Percentiles rank a stretch among this genome's conserved stretches.
phyloP scores from a whole-genome alignment of 2,329 filamentous ascomycete genomes.

The Cytospora mali region DNA sequence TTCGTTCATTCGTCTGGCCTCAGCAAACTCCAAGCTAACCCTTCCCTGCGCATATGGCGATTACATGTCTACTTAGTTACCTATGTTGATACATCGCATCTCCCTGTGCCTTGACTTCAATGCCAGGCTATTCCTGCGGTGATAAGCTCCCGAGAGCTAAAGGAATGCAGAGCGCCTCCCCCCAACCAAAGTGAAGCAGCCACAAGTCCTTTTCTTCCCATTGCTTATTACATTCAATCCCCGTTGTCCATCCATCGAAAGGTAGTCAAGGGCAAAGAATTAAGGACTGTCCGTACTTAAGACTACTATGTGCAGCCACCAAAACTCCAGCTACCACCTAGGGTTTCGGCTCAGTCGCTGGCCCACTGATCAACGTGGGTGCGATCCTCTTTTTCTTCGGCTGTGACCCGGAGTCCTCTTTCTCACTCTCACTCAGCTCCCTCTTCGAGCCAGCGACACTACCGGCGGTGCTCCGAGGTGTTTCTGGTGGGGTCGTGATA shows the following conservation, averaged over 20 bases:
- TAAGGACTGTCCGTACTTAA: neutral
- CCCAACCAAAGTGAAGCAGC: neutral
- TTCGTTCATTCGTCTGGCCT: neutral
- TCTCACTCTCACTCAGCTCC: slow-evolving; percentile 58
- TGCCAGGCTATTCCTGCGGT: neutral
- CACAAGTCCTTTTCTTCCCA: neutral
- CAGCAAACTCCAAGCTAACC: slow-evolving; percentile 3
- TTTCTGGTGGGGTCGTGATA: slow-evolving; percentile 88
- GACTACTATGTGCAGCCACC: neutral
- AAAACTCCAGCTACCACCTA: neutral
- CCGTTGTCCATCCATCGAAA: neutral
- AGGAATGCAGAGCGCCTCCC: neutral
- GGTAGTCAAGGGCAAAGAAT: neutral
- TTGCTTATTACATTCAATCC: neutral
- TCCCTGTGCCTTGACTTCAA: neutral
- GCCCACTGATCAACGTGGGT: slow-evolving; percentile 58
- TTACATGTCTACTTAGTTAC: neutral
- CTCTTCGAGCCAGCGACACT: slow-evolving; percentile 60
- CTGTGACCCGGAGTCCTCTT: slow-evolving; percentile 52
- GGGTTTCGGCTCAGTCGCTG: slow-evolving; percentile 26
- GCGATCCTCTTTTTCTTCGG: slow-evolving; percentile 73
- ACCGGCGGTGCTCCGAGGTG: slow-evolving; percentile 66
- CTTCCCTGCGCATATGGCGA: neutral
- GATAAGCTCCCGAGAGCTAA: neutral
- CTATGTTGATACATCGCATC: neutral